Percentiles rank a stretch among this genome's conserved stretches.
Conservation (phyloP, 495 filamentous ascomycete species). For the Rostrohypoxylon terebratum region DNA sequence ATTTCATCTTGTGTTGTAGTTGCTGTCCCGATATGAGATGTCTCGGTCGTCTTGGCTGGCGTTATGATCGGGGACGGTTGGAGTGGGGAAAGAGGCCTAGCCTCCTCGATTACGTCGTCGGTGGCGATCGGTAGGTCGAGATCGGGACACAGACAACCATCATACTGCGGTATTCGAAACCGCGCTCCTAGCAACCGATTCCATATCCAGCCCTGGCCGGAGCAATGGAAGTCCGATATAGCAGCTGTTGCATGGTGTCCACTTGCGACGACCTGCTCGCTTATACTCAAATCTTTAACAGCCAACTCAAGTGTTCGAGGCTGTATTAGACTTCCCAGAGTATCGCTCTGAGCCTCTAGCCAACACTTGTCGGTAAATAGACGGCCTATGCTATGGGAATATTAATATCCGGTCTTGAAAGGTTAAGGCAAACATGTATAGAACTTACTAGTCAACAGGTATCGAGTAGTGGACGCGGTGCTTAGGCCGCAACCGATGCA, state of each 20-base stretch:
- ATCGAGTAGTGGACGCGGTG: conserved; percentile 55
- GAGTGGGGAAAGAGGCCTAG: conserved; percentile 18
- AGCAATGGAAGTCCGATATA: conserved; percentile 45
- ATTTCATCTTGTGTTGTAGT: neutral
- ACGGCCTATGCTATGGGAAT: conserved; percentile 29
- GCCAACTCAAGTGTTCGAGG: conserved; percentile 35
- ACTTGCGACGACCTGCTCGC: conserved; percentile 2
- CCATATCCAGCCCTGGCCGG: conserved; percentile 40
- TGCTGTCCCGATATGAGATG: neutral
- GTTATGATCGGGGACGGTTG: conserved; percentile 21
- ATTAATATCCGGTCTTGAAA: neutral
- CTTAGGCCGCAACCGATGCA: conserved; percentile 49
- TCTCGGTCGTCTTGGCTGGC: neutral
- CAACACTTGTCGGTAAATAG: conserved; percentile 44
- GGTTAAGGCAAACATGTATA: neutral
- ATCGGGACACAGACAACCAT: conserved; percentile 46
- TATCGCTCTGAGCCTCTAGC: conserved; percentile 19
- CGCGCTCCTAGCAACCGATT: conserved; percentile 41
- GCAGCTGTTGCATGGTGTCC: conserved; percentile 44
- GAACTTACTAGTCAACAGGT: conserved; percentile 52
- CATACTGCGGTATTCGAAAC: conserved; percentile 50
- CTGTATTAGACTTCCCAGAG: conserved; percentile 24
- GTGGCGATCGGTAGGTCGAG: conserved; percentile 41
- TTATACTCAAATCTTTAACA: conserved; percentile 30
- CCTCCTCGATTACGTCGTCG: conserved; percentile 41